Conservation (phyloP, 2,329 filamentous ascomycete genomes). For the Ophiostoma fasciatum region DNA sequence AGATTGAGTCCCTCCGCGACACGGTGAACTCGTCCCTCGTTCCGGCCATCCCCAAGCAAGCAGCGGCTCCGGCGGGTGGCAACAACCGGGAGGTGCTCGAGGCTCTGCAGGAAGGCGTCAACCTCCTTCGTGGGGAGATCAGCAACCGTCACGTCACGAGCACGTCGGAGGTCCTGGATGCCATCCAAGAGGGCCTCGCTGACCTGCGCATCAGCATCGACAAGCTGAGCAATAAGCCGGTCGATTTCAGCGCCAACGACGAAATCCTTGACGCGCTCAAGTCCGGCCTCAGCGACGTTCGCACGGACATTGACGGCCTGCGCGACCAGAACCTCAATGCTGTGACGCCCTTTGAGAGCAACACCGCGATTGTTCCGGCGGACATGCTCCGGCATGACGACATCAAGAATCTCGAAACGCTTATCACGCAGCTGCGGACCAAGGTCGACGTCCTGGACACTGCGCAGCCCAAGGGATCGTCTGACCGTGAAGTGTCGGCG, state of each 20-base stretch:
- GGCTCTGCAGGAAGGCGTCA: slow-evolving; percentile 56
- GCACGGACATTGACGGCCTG: slow-evolving; percentile 63
- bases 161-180: slow-evolving; percentile 77
- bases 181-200: slow-evolving; percentile 75
- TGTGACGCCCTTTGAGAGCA: slow-evolving; percentile 36
- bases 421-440: slow-evolving; percentile 67
- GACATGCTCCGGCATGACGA: slow-evolving; percentile 52
- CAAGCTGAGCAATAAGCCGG: slow-evolving; percentile 59
- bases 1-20: slow-evolving; percentile 70
- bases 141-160: slow-evolving; percentile 49
- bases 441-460: slow-evolving; percentile 67
- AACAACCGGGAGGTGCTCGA: slow-evolving; percentile 54
- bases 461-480: background rate
- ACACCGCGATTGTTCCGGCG: slow-evolving; percentile 30
- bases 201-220: slow-evolving; percentile 67
- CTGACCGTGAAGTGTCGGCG: background rate
- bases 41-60: slow-evolving; percentile 34
- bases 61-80: slow-evolving; percentile 12
- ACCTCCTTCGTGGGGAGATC: slow-evolving; percentile 61
- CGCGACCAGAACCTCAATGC: slow-evolving; percentile 42
- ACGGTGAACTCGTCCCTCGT: slow-evolving; percentile 57
- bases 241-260: slow-evolving; percentile 70
- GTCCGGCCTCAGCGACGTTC: slow-evolving; percentile 61
- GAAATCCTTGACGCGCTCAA: slow-evolving; percentile 83
- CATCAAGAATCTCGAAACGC: slow-evolving; percentile 70